Base-by-base conservation (phyloP, 495 filamentous ascomycete species). In the Cercophora samala region DNA sequence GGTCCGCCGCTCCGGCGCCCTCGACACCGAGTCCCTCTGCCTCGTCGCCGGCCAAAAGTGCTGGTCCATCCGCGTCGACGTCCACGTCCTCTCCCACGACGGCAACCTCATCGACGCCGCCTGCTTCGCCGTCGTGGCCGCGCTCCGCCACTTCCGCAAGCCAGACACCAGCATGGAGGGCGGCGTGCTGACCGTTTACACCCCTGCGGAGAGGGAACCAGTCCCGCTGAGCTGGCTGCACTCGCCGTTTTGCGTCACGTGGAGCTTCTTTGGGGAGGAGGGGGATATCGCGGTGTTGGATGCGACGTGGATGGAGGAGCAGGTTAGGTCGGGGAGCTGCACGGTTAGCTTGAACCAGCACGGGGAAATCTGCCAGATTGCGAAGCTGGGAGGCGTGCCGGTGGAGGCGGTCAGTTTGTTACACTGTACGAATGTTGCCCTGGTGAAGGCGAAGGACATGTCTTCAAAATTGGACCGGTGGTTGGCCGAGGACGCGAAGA, bases 21-120 rank as follows among this genome's bases (percentile, higher is more conserved):
- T 99, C 24, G 93, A 97, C 74, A 97, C 93, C 26, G 95, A 99
- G 80, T 96, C 93, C 1, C 86, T 99, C 29, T 99, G 95, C 75
- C 91, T 99, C 17, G 78, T 98, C 23, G 93, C 95, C 24, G 93
- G 92, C 17, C 82, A 89, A 63, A 96, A 93, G 77, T 93, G 90
- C 79, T 99, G 95, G 91, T 87, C 85, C 59, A 83, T 99, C 62
- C 90, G 92, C 24, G 93, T 92, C 5, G 92, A 96, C 72, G 85
- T 97, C 2, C 95, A 98, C 77, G 86, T 98, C 51, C 83, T 97
- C 18, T 90, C 91, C 60, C 91, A 91, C 77, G 93, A 97, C 73
- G 95, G 95, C 24, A 91, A 91, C 67, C 82, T 99, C 24, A 87
- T 94, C 17, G 93, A 97, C 77, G 88, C 90, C 15, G 82, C 90